Evolutionary conservation across 257 asterid genomes (phyloP).

Genomic region (Solanum appendiculatum): DNA sequence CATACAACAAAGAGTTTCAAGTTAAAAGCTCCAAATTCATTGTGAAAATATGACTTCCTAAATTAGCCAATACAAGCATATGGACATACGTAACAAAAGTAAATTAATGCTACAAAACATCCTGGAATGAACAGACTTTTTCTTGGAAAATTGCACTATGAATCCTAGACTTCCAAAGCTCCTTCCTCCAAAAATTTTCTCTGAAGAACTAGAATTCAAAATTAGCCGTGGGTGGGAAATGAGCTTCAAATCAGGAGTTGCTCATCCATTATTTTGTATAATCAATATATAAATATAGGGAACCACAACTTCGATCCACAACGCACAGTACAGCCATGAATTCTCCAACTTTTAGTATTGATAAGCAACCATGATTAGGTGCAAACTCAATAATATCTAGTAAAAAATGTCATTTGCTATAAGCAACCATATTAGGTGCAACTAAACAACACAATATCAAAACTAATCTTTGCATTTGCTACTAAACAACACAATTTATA

Average conservation of each 20-base stretch:
- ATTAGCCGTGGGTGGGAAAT: neutral
- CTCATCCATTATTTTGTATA: neutral
- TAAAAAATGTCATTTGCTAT: neutral
- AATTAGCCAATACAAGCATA: neutral
- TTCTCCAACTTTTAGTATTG: neutral
- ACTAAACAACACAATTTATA: neutral
- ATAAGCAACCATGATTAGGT: neutral
- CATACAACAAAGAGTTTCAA: neutral
- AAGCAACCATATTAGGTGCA: neutral
- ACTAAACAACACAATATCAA: neutral
- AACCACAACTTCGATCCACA: neutral
- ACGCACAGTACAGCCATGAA: neutral
- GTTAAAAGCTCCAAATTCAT: neutral
- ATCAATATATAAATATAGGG: neutral
- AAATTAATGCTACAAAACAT: neutral
- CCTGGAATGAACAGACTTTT: neutral
- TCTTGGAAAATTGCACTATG: neutral
- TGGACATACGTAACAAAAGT: neutral
- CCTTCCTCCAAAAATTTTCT: neutral
- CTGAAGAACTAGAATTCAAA: neutral
- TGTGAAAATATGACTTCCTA: neutral
- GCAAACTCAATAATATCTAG: neutral
- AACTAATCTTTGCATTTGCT: neutral
- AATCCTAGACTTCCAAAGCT: neutral
- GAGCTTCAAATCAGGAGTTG: neutral